A percentile compares a stretch with the other conserved stretches of the same genome.
Conservation (phyloP, 2,329 filamentous ascomycete genomes). For the Truncatella angustata region DNA sequence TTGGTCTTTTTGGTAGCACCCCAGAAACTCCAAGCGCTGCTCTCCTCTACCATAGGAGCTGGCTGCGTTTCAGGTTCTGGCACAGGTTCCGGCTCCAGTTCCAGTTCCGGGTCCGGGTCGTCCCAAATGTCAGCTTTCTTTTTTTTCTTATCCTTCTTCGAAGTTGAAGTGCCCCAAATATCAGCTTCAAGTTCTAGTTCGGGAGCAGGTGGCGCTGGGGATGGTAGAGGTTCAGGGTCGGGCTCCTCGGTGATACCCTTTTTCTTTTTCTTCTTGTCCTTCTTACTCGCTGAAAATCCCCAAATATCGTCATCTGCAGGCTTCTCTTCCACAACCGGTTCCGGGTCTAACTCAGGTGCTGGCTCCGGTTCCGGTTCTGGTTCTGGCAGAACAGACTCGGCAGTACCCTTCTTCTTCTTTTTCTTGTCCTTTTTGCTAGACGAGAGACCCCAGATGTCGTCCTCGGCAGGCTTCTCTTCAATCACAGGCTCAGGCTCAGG, state of each 20-base stretch:
- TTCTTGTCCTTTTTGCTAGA: constrained; percentile 29
- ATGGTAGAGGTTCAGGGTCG: constrained; percentile 6
- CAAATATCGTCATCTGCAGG: constrained; percentile 21
- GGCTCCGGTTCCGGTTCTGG: constrained; percentile 21
- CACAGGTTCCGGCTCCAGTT: constrained; percentile 22
- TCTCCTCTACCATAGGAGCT: constrained; percentile 24
- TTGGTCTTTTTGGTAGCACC: constrained; percentile 50
- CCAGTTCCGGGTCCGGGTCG: constrained; percentile 13
- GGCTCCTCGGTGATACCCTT: constrained; percentile 19
- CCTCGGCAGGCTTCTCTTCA: constrained; percentile 26
- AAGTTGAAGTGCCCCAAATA: constrained; percentile 18
- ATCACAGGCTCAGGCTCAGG: constrained; percentile 23
- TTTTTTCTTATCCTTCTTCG: constrained; percentile 45
- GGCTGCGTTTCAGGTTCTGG: constrained; percentile 17
- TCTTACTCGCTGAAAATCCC: constrained; percentile 23
- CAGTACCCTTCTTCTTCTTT: constrained; percentile 36
- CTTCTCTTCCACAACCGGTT: constrained; percentile 6
- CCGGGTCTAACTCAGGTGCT: constrained; percentile 11
- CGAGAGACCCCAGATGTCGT: constrained; percentile 34
- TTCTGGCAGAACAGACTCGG: constrained; percentile 15
- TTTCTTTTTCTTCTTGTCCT: constrained; percentile 21
- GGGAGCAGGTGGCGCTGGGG: constrained; percentile 4
- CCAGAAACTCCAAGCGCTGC: constrained; percentile 55
- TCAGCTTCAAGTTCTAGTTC: constrained; percentile 16
- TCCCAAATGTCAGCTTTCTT: constrained; percentile 32